These are phyloP conservation scores for Candida sp. DNA, from an alignment of 1,139 yeast species.

Conservation along the genomic window DNA sequence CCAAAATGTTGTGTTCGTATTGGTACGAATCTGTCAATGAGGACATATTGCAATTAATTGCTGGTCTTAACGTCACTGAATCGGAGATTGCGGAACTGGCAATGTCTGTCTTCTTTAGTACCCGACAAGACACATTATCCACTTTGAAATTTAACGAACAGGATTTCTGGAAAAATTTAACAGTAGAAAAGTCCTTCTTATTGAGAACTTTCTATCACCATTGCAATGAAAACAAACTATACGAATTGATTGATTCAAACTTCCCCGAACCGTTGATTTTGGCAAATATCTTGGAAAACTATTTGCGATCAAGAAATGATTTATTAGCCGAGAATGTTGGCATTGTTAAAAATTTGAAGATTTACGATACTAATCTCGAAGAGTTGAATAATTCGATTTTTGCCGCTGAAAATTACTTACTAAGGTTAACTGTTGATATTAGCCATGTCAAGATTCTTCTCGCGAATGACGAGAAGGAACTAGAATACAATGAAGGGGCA, in stretches of 20 bases:
- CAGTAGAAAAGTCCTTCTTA: slow-evolving; percentile 74
- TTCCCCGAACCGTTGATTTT: slow-evolving; percentile 81
- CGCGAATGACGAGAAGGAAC: background rate
- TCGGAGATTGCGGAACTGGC: slow-evolving; percentile 68
- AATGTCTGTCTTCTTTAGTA: slow-evolving; percentile 57
- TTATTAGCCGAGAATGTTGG: slow-evolving; percentile 27
- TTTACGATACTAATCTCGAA: slow-evolving; percentile 10
- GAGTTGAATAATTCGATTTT: slow-evolving; percentile 8
- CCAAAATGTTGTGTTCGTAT: slow-evolving; percentile 59
- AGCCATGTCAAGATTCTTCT: slow-evolving; percentile 5
- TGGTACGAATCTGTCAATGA: slow-evolving; percentile 75
- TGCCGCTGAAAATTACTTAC: slow-evolving; percentile 9
- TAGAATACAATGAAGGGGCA: slow-evolving; percentile 4
- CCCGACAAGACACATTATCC: slow-evolving; percentile 59
- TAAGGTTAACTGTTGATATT: slow-evolving; percentile 8
- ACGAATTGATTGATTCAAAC: slow-evolving; percentile 62
- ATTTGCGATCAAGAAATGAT: slow-evolving; percentile 44
- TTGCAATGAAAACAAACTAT: slow-evolving; percentile 51
- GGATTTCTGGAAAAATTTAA: slow-evolving; percentile 64
- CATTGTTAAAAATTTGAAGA: slow-evolving; percentile 17
- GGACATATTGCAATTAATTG: slow-evolving; percentile 70
- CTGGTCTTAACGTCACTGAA: slow-evolving; percentile 59
- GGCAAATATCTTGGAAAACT: slow-evolving; percentile 55
- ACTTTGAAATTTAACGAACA: slow-evolving; percentile 51
- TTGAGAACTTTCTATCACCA: slow-evolving; percentile 65